Evolutionary conservation across 139 green algal species (phyloP), one percentile per base, ranked within the genome.

Genomic region (Tetradesmus lagerheimii): DNA sequence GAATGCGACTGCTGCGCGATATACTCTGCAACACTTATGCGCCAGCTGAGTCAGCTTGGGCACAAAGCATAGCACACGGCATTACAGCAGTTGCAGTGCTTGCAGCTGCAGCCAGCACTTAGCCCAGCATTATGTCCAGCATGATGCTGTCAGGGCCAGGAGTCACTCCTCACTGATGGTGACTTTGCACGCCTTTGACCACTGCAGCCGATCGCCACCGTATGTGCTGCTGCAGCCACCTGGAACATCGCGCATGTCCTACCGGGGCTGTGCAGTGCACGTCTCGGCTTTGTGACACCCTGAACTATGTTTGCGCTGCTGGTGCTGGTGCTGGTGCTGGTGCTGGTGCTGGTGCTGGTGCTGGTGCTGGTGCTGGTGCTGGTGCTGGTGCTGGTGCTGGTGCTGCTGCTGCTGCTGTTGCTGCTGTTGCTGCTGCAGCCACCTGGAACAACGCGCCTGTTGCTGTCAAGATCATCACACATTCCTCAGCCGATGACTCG

Each of bases 401-500:
- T 37, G 27, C 66, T 27, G 50, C 50, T 64, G 50, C 3, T 5
- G 12, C 50, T 25, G 50, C 66, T 35, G 4, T 23, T 77, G 25
- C 27, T 77, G 66, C 39, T 67, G 41, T 43, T 71, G 80, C 80
- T 29, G 43, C 15, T 78, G n/a, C 85, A 89, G 85, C 43, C 41
- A 89, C 67, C 43, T 89, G 85, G 85, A 25, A 89, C 16, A 25
- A 41, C 11, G 6, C 20, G n/a, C 71, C 71, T 31, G 85, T 89
- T 6, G 85, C 85, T 8, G 85, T 89, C 2, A 89, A 89, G 71
- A 74, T 89, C 34, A 83, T 89, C 45, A 89, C 31, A 6, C 85
- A 89, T 45, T 84, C 71, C 4, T 75, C 71, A 0, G 41, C 71
- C 9, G 85, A 89, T 5, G 71, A 84, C 25, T 6, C 18, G 1